phyloP scores from a whole-genome alignment of 768 basidiomycete species.

The Mycena galopus region DNA sequence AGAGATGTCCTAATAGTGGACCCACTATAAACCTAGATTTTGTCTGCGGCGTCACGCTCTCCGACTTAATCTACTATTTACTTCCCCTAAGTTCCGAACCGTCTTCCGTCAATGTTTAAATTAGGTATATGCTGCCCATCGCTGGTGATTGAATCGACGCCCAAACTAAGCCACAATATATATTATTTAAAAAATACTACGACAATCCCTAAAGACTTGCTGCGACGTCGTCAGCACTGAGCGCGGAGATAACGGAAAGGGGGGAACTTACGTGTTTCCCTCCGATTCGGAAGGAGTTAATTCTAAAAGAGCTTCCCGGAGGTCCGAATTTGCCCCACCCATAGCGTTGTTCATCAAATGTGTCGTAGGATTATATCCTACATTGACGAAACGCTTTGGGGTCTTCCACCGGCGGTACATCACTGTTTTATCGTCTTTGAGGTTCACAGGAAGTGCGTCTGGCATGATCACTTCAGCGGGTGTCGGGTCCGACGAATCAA shows the following conservation, averaged over 20 bases:
- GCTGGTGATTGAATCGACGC: too few species aligned
- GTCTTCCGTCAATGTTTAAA: too few species aligned
- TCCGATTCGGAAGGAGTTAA: slow-evolving; percentile 46
- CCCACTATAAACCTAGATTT: too few species aligned
- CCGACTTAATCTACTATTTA: too few species aligned
- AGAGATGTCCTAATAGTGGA: too few species aligned
- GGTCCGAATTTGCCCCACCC: slow-evolving; percentile 51
- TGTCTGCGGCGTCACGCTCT: too few species aligned
- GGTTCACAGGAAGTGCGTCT: slow-evolving; percentile 29
- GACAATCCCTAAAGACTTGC: slow-evolving; percentile 24
- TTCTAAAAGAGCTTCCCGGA: slow-evolving; percentile 46
- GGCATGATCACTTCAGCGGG: slow-evolving; percentile 29
- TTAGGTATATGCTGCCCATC: too few species aligned
- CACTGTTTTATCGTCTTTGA: slow-evolving; percentile 40
- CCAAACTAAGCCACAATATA: neutral
- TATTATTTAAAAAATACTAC: slow-evolving; percentile 21
- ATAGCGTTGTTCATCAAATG: slow-evolving; percentile 57
- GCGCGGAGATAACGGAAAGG: neutral
- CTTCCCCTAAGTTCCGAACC: too few species aligned
- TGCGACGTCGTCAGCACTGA: neutral
- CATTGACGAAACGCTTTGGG: slow-evolving; percentile 45
- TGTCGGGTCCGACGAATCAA: slow-evolving; percentile 18
- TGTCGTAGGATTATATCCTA: slow-evolving; percentile 49
- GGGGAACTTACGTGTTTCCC: slow-evolving; percentile 43
- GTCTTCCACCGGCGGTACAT: slow-evolving; percentile 46